Evolutionary conservation across 2,329 filamentous ascomycete species (phyloP), one percentile per base, ranked within the genome.

Genomic region (Botryosphaeria dothidea): DNA sequence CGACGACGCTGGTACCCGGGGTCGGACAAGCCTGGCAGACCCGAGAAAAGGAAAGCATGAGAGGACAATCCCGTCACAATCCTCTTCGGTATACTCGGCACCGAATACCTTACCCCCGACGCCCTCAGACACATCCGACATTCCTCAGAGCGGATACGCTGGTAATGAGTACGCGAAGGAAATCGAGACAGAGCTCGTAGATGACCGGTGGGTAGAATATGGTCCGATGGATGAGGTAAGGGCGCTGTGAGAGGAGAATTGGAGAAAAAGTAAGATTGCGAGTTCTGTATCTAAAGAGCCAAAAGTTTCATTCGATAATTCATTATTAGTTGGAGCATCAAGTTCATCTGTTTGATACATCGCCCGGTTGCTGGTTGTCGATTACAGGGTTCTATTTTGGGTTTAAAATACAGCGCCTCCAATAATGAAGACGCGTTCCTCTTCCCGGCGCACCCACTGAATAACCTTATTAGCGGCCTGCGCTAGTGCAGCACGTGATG

Each of bases 351-450:
- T n/a, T n/a, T n/a, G n/a, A n/a, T n/a, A n/a, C n/a, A n/a, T n/a
- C n/a, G n/a, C n/a, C n/a, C n/a, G 17, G n/a, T 41, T 21, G n/a
- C 38, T 56, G 51, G 31, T 56, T 23, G n/a, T 9, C 17, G 43
- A 46, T 60, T 34, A 46, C 41, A 60, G 9, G 7, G 6, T 36
- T 43, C 21, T 51, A 62, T 27, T 27, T 13, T 38, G 27, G n/a
- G 3, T 3, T 56, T 46, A 84, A 68, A 84, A 84, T 21, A 98
- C 94, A 48, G 93, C 95, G n/a, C 95, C 96, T 1, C 95, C 95
- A 74, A 99, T 95, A 66, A 99, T 97, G 74, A 99, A 99, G 5
- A 98, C 82, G 65, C 95, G 84, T 78, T 98, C 93, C 78, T 98
- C 94, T 78, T 99, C 95, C 69, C 89, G 85, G 74, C 92, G 90